Evolutionary conservation across 2,329 filamentous ascomycete species (phyloP).

Genomic region (Exophiala alcalophila): DNA sequence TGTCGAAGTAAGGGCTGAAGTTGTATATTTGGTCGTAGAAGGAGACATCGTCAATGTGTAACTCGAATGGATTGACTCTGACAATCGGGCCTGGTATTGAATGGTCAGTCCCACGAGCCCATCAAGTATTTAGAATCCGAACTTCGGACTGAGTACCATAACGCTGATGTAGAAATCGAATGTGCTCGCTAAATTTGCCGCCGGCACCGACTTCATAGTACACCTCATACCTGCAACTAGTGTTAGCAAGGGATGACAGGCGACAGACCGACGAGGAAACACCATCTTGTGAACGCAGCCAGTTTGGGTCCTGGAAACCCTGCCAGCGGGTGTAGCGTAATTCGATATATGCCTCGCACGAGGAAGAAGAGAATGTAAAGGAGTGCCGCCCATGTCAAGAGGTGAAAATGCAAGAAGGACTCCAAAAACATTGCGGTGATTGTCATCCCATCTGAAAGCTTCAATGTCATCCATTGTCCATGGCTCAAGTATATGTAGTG

Average conservation of each 20-base stretch:
- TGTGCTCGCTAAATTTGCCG: background rate
- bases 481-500: too few relatives aligned
- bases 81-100: conserved; percentile 29
- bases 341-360: background rate
- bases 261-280: too few relatives aligned
- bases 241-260: background rate
- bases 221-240: background rate
- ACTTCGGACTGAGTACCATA: background rate
- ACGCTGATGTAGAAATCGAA: background rate
- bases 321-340: background rate
- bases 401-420: too few relatives aligned
- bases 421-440: too few relatives aligned
- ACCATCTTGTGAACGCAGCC: conserved; percentile 1
- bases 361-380: background rate
- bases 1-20: conserved; percentile 1
- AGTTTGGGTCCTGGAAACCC: background rate
- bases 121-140: too few relatives aligned
- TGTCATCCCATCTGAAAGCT: too few relatives aligned
- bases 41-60: conserved; percentile 31
- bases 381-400: too few relatives aligned
- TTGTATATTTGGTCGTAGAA: conserved; percentile 1
- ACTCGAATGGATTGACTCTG: conserved; percentile 33
- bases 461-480: too few relatives aligned
- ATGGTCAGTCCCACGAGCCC: background rate
- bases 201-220: background rate